Evolutionary conservation across 352 stramenopile species (phyloP), one percentile per base, ranked within the genome.

Genomic region (Peronospora belbahrii): DNA sequence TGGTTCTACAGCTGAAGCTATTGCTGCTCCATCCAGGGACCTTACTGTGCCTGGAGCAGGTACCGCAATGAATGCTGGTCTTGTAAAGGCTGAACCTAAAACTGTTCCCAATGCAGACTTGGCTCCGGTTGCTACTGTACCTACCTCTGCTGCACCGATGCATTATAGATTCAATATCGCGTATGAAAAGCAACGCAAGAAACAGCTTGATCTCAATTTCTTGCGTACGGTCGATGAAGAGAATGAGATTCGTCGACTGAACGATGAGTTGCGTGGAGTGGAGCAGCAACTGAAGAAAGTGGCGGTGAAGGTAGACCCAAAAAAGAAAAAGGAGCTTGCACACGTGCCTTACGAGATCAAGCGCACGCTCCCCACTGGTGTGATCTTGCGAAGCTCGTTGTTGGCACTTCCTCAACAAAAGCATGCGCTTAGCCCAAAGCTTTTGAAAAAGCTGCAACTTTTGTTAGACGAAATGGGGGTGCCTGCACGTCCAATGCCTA

Each of bases 111-210:
- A 31, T 39, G 55, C 46, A 19, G 33, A 48, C 32, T 51, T 42
- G 15, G 45, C 54, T 0, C 32, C 49, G 19, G 27, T 37, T 10
- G 9, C 47, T 53, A 33, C 39, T 15, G 47, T 22, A 9, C 22
- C 39, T 37, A 22, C 39, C 10, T 31, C 49, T 3, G 28, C 56
- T 18, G 31, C 55, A 25, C 52, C 23, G 11, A 61, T 64, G 33
- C 64, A 70, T 30, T 84, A 70, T 42, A 57, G 37, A 18, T 88
- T 84, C 43, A 81, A 85, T 44, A 61, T 83, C 18, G 53, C 44
- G 4, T 85, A 88, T 50, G 75, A 88, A 53, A 82, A 74, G 30
- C 75, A 88, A 42, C 72, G 75, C 37, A 88, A 88, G 59, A 68
- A 52, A 15, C 73, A 85, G 41, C 48, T 88, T 28, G 75, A 88